phyloP scores from a whole-genome alignment of 306 rosid species.

The Quercus bicolor region DNA sequence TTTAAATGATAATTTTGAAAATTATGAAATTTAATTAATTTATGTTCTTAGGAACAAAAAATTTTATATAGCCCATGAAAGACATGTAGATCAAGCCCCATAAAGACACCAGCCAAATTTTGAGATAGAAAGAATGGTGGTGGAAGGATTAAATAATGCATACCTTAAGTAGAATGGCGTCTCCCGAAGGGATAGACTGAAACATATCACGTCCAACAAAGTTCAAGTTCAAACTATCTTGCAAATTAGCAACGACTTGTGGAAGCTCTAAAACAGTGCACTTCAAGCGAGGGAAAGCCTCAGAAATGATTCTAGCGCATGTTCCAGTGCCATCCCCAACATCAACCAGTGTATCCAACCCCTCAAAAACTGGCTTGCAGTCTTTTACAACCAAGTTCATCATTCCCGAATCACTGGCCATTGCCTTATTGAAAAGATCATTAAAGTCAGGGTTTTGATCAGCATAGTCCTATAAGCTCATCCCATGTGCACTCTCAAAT shows the following conservation, averaged over 20 bases:
- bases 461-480: slow-evolving; percentile 29
- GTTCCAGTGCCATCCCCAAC: slow-evolving; percentile 46
- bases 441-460: slow-evolving; percentile 4
- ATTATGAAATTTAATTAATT: no score
- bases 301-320: slow-evolving; percentile 23
- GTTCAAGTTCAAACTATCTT: slow-evolving; percentile 29
- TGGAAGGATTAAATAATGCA: neutral
- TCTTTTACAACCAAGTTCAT: slow-evolving; percentile 36
- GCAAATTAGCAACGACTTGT: slow-evolving; percentile 34
- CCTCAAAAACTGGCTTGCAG: slow-evolving; percentile 41
- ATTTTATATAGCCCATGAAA: no score
- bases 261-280: slow-evolving; percentile 51
- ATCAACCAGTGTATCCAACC: slow-evolving; percentile 31
- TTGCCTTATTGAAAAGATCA: slow-evolving; percentile 29
- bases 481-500: slow-evolving; percentile 32
- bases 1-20: no score
- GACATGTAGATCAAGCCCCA: no score
- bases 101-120: no score
- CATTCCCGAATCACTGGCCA: slow-evolving; percentile 43
- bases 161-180: slow-evolving; percentile 49
- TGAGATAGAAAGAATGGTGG: no score
- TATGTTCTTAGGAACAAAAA: no score
- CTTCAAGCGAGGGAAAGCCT: slow-evolving; percentile 43
- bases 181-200: slow-evolving; percentile 39
- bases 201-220: slow-evolving; percentile 55